Percentiles rank a stretch among this genome's conserved stretches.
Evolutionary conservation across 1,284 basidiomycete species (phyloP).

Genomic region (Malassezia pachydermatis): DNA sequence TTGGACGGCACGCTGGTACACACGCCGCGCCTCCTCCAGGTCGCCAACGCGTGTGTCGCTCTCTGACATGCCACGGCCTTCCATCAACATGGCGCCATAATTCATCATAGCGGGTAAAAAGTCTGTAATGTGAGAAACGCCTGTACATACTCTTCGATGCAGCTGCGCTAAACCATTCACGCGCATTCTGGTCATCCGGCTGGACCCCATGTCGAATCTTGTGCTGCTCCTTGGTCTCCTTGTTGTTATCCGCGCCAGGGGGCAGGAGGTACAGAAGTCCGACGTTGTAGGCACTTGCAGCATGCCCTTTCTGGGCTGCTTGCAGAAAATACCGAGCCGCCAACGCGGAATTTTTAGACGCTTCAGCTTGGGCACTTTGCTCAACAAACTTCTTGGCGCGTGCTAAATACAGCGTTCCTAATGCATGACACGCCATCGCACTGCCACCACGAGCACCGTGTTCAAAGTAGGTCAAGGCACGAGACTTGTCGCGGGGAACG

Average conservation of each 20-base stretch:
- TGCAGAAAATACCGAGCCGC: slow-evolving; percentile 26
- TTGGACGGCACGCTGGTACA: slow-evolving; percentile 1
- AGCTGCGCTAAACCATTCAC: slow-evolving; percentile 30
- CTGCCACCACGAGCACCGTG: slow-evolving; percentile 24
- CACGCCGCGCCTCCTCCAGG: slow-evolving; percentile 15
- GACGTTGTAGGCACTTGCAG: slow-evolving; percentile 35
- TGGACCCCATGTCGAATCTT: slow-evolving; percentile 25
- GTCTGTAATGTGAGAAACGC: not conserved
- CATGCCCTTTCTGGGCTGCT: slow-evolving; percentile 32
- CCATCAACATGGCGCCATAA: slow-evolving; percentile 19
- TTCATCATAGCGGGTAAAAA: slow-evolving; percentile 23
- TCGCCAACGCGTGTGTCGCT: slow-evolving; percentile 13
- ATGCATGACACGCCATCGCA: slow-evolving; percentile 13
- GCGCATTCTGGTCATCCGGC: slow-evolving; percentile 27
- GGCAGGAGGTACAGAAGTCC: slow-evolving; percentile 28
- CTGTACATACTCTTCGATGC: slow-evolving; percentile 11
- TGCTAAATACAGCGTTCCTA: slow-evolving; percentile 8
- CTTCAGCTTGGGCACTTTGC: slow-evolving; percentile 18
- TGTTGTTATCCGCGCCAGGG: not conserved
- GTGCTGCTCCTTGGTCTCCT: slow-evolving; percentile 25
- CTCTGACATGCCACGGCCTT: slow-evolving; percentile 23
- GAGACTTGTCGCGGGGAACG: slow-evolving; percentile 20
- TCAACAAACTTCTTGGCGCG: slow-evolving; percentile 10
- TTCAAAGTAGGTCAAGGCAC: slow-evolving; percentile 19
- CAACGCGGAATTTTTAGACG: slow-evolving; percentile 4